Evolutionary conservation across 2,329 filamentous ascomycete species (phyloP).

Genomic region (Biscogniauxia marginata): DNA sequence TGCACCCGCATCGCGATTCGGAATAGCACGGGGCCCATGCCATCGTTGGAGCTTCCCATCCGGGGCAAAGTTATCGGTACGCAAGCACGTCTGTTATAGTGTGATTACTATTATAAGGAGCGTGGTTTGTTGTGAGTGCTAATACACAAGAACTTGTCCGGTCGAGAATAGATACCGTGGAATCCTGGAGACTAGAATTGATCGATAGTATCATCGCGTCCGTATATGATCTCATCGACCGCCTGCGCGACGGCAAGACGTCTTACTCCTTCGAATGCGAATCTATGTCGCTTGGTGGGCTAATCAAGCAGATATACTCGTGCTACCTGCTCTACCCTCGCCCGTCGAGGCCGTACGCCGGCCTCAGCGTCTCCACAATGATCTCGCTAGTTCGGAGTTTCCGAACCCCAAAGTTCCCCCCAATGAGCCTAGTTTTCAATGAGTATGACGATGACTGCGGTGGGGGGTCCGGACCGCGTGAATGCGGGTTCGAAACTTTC

Average conservation of each 20-base stretch:
- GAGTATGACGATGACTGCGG: too few species aligned
- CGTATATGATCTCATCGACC: background rate
- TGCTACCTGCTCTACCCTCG: background rate
- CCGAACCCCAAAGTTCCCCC: background rate
- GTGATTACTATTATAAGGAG: too few species aligned
- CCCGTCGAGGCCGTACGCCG: background rate
- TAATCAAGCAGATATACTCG: background rate
- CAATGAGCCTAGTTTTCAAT: too few species aligned
- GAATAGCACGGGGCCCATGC: background rate
- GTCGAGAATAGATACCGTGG: background rate
- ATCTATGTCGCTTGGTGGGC: background rate
- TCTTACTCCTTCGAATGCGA: background rate
- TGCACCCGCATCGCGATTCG: background rate
- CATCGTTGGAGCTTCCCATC: background rate
- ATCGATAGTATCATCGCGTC: background rate
- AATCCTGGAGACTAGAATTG: background rate
- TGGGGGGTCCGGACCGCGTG: too few species aligned
- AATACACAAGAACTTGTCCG: background rate
- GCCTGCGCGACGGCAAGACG: background rate
- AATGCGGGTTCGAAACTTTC: too few species aligned
- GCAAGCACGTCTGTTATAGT: background rate
- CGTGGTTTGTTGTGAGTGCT: background rate
- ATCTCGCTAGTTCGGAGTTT: background rate
- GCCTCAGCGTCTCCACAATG: background rate
- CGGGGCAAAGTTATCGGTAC: background rate